phyloP scores from a whole-genome alignment of 176 grass and related monocot species.

The Carex parvula region DNA sequence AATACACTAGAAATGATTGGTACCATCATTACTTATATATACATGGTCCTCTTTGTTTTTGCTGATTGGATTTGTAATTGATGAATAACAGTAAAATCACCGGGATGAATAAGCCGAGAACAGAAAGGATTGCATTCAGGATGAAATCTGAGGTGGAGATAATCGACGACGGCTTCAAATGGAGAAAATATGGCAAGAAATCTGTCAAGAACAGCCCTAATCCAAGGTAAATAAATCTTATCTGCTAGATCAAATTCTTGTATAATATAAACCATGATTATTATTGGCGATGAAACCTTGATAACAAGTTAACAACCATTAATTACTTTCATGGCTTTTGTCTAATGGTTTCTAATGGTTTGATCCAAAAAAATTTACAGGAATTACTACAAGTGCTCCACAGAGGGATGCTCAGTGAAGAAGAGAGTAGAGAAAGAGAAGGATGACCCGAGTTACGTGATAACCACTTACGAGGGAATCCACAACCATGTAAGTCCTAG shows the following conservation, averaged over 20 bases:
- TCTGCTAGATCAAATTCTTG: background rate
- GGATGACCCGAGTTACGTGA: slow-evolving; percentile 80
- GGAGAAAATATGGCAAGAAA: slow-evolving; percentile 97
- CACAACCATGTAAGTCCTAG: slow-evolving; percentile 88
- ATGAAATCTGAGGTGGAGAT: slow-evolving; percentile 75
- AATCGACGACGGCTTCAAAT: slow-evolving; percentile 85
- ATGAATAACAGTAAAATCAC: slow-evolving; percentile 29
- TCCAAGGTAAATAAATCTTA: slow-evolving; percentile 49
- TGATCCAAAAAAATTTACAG: slow-evolving; percentile 22
- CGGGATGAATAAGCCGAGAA: slow-evolving; percentile 38
- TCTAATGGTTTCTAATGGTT: background rate
- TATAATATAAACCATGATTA: background rate
- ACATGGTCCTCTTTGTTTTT: background rate
- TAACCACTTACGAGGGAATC: slow-evolving; percentile 86
- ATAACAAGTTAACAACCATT: too few species aligned
- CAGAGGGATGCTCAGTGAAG: slow-evolving; percentile 89
- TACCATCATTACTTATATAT: background rate
- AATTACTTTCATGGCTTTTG: background rate
- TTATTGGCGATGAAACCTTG: too few species aligned
- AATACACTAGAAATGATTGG: background rate
- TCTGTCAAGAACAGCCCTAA: slow-evolving; percentile 99
- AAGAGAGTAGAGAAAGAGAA: slow-evolving; percentile 92
- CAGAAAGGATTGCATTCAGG: slow-evolving; percentile 75
- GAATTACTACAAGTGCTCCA: slow-evolving; percentile 97
- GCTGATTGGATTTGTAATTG: slow-evolving; percentile 25